phyloP scores from a whole-genome alignment of 1,284 basidiomycete species.

The Ustilago curta region DNA sequence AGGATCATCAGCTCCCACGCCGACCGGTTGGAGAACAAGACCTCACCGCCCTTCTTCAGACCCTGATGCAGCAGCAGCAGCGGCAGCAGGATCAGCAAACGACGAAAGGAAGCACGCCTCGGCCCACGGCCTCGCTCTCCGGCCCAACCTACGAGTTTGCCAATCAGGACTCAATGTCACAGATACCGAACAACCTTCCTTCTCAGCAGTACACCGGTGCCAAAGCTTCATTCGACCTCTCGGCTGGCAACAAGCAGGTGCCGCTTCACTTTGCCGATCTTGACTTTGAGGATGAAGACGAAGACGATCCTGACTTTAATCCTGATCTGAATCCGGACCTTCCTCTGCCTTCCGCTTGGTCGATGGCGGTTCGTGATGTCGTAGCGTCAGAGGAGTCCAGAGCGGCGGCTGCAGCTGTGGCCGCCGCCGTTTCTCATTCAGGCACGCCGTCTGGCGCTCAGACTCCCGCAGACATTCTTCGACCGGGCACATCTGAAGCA shows the following conservation, averaged over 20 bases:
- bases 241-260: constrained; percentile 7
- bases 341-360: constrained; percentile 56
- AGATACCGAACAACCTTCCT: background rate
- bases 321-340: constrained; percentile 50
- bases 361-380: constrained; percentile 55
- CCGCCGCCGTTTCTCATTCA: constrained; percentile 31
- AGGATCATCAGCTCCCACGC: constrained; percentile 33
- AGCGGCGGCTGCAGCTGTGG: constrained; percentile 43
- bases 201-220: background rate
- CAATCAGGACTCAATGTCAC: constrained; percentile 7
- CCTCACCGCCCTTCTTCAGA: constrained; percentile 55
- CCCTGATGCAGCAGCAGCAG: constrained; percentile 56
- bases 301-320: constrained; percentile 60
- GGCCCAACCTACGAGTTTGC: background rate
- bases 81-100: constrained; percentile 30
- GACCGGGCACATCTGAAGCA: constrained; percentile 1
- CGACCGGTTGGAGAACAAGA: constrained; percentile 54
- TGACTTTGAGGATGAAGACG: constrained; percentile 59
- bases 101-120: background rate
- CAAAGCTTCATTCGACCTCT: background rate
- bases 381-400: constrained; percentile 45
- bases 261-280: constrained; percentile 53
- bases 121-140: constrained; percentile 1
- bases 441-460: constrained; percentile 42
- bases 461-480: constrained; percentile 22